Evolutionary conservation across 805 yeast genomes (phyloP).

Genomic region (Candida vartiovaarae): DNA sequence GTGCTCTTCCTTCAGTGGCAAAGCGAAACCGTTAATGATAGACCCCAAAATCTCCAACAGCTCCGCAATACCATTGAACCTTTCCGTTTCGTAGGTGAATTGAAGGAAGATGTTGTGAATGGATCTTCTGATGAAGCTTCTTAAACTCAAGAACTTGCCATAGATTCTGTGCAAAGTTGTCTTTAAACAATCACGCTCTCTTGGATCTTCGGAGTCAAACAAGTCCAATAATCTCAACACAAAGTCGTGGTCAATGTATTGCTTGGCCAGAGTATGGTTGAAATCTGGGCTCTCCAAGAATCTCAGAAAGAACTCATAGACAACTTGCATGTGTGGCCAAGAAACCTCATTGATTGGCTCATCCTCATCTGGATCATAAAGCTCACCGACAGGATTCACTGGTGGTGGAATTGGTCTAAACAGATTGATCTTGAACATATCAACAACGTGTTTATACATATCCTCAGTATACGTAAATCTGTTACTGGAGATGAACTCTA

Average conservation of each 20-base stretch:
- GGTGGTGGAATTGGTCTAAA: conserved; percentile 98
- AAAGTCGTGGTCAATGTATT: conserved; percentile 87
- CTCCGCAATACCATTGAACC: conserved; percentile 95
- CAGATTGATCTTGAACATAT: conserved; percentile 82
- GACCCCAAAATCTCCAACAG: conserved; percentile 91
- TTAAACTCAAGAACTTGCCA: conserved; percentile 84
- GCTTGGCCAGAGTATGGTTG: conserved; percentile 87
- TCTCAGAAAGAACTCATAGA: conserved; percentile 87
- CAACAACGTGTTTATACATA: conserved; percentile 81
- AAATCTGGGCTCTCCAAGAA: conserved; percentile 94
- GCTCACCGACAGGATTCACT: conserved; percentile 93
- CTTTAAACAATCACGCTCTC: conserved; percentile 91
- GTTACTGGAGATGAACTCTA: conserved; percentile 77
- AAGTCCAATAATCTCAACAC: conserved; percentile 75
- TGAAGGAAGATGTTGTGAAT: conserved; percentile 89
- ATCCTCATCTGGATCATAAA: conserved; percentile 97
- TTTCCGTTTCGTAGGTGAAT: conserved; percentile 89
- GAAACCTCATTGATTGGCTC: conserved; percentile 95
- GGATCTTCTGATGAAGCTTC: conserved; percentile 87
- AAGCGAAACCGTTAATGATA: conserved; percentile 94
- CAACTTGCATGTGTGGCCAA: conserved; percentile 98
- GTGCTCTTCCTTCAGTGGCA: conserved; percentile 96
- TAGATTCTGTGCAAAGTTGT: conserved; percentile 94
- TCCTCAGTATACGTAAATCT: conserved; percentile 84
- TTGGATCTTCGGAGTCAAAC: conserved; percentile 93